Evolutionary conservation across 345 rosid genomes (phyloP), one percentile per base, ranked within the genome.

Genomic region (Eutrema heterophyllum): DNA sequence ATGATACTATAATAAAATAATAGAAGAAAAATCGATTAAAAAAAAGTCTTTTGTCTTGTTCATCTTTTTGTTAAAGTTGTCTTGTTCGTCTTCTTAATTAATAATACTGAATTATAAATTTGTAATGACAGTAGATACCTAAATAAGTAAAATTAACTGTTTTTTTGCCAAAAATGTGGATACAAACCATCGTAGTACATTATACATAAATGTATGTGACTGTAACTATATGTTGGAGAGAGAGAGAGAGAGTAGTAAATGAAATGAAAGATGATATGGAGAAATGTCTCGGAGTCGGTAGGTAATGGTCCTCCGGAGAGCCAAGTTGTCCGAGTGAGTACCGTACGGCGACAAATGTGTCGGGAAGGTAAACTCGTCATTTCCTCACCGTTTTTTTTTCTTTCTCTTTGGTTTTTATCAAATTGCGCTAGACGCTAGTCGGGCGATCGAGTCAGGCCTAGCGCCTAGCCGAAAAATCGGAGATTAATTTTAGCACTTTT

Each of bases 241-340:
- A 15, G 39, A 39, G 39, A 52, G 16, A 29, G 39, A 32, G 26
- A 7, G 32, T 36, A 40, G 32, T 57, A 43, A 43, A 30, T 60
- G 60, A 38, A 29, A 15, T 12, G 78, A 65, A 53, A 38, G 29
- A 15, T 12, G 78, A 65, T 27, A 55, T 38, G 52, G 52, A 21
- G 51, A 65, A 65, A 49, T 13, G 78, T 67, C 38, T 74, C 33
- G 48, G 72, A 56, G 78, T 74, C 67, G 78, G 79, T 52, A 60
- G 57, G 73, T 68, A 15, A 61, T 75, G 79, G 69, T 52, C 74
- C 74, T 33, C 74, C 55, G 74, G 11, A 16, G 49, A 7, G 57
- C 40, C 68, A 61, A 68, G 56, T 60, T 67, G 68, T 52, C 57
- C 73, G 56, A 75, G 57, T 68, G 67, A 53, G 74, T 75, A 59